Base-by-base conservation (phyloP, 75 land plant species). In the Sequoia sempervirens region DNA sequence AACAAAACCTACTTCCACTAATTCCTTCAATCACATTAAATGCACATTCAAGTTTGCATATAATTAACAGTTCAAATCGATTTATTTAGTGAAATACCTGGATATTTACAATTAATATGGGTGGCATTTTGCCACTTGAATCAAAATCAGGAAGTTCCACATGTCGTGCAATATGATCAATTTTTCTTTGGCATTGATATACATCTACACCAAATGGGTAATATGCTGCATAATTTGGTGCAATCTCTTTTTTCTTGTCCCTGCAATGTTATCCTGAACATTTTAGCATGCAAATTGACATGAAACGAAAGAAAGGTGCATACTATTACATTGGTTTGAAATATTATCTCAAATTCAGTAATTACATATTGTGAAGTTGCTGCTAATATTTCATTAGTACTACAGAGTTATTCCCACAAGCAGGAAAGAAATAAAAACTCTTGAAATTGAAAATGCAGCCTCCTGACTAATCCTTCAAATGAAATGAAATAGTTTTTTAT, bases 151-250 rank as follows among this genome's bases (percentile, higher is more conserved):
- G 96, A 37, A 95, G 94, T 53, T 95, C 94, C 82, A 96, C 97
- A 92, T 89, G 92, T 40, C 90, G 89, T 82, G 93, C 92, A 85
- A 96, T 88, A 82, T 96, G 98, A 86, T 88, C 90, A 83, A 96
- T 89, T 91, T 96, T 96, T 66, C 84, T 90, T 34, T 82, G 91
- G 45, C 87, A 92, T 75, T 93, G 79, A 85, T 86, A 96, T 50
- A 96, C 93, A 87, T 96, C 98, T 36, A 93, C 94, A 80, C 98
- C 98, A 89, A 92, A 90, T 2, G 98, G 96, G 53, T 89, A 80
- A 83, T 89, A 96, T 81, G 96, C 92, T 79, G 95, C 90, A 91
- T 83, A 80, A 66, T 90, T 90, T 81, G 94, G 83, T 66, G 98
- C 97, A 80, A 87, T 84, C 1, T 92, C 91, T 84, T 96, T 96